Base-by-base conservation (phyloP, 192 early-diverging fungal species). In the Coemansia aciculifera region DNA sequence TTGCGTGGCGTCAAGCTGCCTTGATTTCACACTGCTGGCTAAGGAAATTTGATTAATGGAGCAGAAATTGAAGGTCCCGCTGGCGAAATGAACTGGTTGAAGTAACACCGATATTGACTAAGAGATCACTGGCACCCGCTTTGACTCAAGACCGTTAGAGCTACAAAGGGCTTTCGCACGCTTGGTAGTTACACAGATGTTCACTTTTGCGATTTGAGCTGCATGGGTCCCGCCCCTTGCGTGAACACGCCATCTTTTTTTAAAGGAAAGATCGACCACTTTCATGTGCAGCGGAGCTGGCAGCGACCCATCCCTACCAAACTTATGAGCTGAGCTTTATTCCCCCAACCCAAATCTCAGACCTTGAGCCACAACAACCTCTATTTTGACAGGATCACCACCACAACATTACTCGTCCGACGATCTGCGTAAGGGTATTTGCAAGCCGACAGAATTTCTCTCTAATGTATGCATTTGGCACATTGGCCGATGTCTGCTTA, bases 281-380 rank as follows among this genome's bases (percentile, higher is more conserved):
- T 57, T 57, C 31, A 57, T 32, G 15, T 32, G 31, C 29, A 17
- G 31, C 17, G 29, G 54, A 57, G 54, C 24, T 54, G 51, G 24
- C 9, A 2, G 44, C 44, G 15, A 46, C 44, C 44, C 40, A 42
- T 42, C 4, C 40, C 40, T 12, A n/a, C 15, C 0, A 8, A 24
- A 29, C 3, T 54, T 54, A 57, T 57, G 54, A 57, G 54, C 54
- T 57, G 54, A 57, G 54, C 29, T 57, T 57, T 34, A 31, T 17
- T 32, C 29, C 54, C 54, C 54, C 31, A 57, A 52, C 19, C 46
- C 46, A 49, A 57, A 31, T 5, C 15, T 15, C 29, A 32, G 31
- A 15, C 54, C 27, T 15, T 32, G 54, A 57, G 27, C 54, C 54
- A 57, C 54, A n/a, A 29, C 29, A 31, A 5, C 6, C 17, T 31